phyloP scores from a whole-genome alignment of 352 stramenopile species.

The Phytophthora macrochlamydospora region DNA sequence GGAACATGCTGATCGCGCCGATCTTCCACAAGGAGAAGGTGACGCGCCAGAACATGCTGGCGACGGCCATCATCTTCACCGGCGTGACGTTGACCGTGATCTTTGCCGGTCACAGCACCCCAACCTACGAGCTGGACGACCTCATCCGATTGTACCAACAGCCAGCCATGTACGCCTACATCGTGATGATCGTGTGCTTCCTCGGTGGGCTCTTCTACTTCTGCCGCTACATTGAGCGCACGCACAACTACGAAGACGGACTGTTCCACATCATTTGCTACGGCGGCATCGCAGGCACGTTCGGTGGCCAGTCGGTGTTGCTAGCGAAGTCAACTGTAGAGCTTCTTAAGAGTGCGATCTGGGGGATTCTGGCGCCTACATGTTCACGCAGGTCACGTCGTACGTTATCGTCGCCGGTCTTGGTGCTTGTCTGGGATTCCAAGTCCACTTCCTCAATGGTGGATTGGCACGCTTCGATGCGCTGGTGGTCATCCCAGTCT shows the following conservation, averaged over 20 bases:
- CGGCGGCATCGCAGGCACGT: slow-evolving; percentile 85
- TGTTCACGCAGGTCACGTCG: slow-evolving; percentile 77
- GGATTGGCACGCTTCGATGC: slow-evolving; percentile 89
- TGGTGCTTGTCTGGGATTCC: slow-evolving; percentile 69
- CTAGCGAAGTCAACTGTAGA: slow-evolving; percentile 91
- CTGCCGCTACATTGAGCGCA: slow-evolving; percentile 74
- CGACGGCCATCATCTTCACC: slow-evolving; percentile 88
- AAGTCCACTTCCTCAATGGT: slow-evolving; percentile 91
- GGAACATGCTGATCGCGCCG: slow-evolving; percentile 92
- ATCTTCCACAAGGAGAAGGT: slow-evolving; percentile 92
- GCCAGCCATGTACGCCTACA: slow-evolving; percentile 85
- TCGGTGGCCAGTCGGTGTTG: slow-evolving; percentile 89
- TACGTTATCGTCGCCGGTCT: slow-evolving; percentile 84
- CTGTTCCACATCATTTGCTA: slow-evolving; percentile 90
- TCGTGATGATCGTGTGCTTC: slow-evolving; percentile 76
- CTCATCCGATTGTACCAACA: slow-evolving; percentile 85
- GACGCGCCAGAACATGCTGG: slow-evolving; percentile 78
- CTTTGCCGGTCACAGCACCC: slow-evolving; percentile 87
- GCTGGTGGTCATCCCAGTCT: slow-evolving; percentile 90
- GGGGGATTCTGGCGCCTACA: slow-evolving; percentile 73
- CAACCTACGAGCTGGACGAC: slow-evolving; percentile 86
- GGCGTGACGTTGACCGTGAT: slow-evolving; percentile 90
- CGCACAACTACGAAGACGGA: slow-evolving; percentile 67
- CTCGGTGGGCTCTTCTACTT: slow-evolving; percentile 63
- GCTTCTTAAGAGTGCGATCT: slow-evolving; percentile 90